phyloP scores from a whole-genome alignment of 140 eudicot species.

The Erigeron philadelphicus region DNA sequence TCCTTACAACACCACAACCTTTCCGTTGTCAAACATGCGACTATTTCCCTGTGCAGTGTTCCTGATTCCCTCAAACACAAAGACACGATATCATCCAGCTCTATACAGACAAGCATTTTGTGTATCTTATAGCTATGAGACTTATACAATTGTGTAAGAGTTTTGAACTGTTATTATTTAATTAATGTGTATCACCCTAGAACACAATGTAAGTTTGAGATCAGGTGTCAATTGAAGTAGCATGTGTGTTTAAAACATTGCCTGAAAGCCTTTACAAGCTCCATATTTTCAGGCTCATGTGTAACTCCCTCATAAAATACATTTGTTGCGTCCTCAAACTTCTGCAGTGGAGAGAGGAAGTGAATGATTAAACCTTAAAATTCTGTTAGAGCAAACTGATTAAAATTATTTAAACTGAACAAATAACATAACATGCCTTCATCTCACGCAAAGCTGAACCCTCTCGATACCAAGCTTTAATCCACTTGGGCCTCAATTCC shows the following conservation, averaged over 20 bases:
- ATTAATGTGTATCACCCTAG: not conserved
- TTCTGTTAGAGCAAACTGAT: not conserved
- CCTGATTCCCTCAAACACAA: no score
- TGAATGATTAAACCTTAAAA: not conserved
- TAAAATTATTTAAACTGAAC: not conserved
- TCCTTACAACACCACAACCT: no score
- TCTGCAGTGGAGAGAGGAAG: slow-evolving; percentile 38
- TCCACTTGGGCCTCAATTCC: slow-evolving; percentile 75
- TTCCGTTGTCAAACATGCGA: no score
- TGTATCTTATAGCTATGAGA: not conserved
- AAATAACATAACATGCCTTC: slow-evolving; percentile 47
- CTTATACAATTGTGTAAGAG: not conserved
- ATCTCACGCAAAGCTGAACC: slow-evolving; percentile 81
- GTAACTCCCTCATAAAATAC: slow-evolving; percentile 86
- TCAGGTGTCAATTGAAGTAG: slow-evolving; percentile 8
- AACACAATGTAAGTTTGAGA: not conserved
- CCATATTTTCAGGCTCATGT: slow-evolving; percentile 90
- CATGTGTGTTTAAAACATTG: slow-evolving; percentile 20
- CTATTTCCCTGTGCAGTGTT: no score
- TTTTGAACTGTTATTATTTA: not conserved
- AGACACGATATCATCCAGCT: no score
- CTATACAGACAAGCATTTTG: no score
- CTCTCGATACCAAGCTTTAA: slow-evolving; percentile 89
- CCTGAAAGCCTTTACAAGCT: slow-evolving; percentile 92
- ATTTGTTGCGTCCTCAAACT: slow-evolving; percentile 91